phyloP scores from a whole-genome alignment of 257 asterid genomes.

The Solanum ossicruentum region DNA sequence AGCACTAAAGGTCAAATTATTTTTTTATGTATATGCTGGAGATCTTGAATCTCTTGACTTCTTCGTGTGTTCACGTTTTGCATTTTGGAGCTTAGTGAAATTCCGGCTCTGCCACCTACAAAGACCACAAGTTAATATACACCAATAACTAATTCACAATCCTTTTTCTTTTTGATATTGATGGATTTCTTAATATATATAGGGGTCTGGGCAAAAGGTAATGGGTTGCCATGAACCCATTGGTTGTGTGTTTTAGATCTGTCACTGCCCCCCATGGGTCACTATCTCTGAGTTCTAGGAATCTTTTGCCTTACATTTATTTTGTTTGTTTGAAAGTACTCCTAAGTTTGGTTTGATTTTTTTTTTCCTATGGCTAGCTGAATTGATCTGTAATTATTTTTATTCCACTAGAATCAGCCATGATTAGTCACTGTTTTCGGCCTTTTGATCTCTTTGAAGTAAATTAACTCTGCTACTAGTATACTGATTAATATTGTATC shows the following conservation, averaged over 20 bases:
- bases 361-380: background rate
- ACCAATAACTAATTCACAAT: background rate
- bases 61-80: background rate
- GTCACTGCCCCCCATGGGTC: background rate
- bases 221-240: background rate
- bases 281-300: background rate
- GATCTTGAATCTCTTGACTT: background rate
- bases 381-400: background rate
- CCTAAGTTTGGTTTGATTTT: background rate
- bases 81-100: background rate
- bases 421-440: background rate
- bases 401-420: background rate
- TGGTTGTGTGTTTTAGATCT: background rate
- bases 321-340: background rate
- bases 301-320: background rate
- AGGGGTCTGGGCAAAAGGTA: background rate
- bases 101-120: background rate
- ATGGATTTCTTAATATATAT: background rate
- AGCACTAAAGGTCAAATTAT: background rate
- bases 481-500: background rate
- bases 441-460: background rate
- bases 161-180: background rate
- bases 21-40: background rate
- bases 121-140: background rate
- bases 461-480: background rate